Conservation (phyloP, 345 rosid genomes). For the Pistacia integerrima region DNA sequence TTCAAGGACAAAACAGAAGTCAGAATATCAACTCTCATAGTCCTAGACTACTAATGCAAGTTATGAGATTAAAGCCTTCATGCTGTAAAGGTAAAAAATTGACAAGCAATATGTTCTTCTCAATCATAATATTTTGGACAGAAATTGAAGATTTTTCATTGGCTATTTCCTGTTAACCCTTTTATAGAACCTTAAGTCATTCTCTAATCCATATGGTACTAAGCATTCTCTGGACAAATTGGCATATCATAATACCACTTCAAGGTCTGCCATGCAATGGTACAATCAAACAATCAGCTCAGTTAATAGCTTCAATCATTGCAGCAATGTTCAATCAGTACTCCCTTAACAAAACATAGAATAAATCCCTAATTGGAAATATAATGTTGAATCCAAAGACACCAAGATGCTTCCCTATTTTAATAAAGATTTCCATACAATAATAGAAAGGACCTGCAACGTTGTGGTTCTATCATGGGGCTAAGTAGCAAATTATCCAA, state of each 20-base stretch:
- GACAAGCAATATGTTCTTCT: not conserved
- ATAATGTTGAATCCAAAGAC: not conserved
- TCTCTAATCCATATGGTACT: not conserved
- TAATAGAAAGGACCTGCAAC: not conserved
- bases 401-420: not conserved
- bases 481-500: not conserved
- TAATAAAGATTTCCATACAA: conserved; percentile 2
- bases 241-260: not conserved
- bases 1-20: not conserved
- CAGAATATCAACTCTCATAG: not conserved
- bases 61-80: not conserved
- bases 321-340: not conserved
- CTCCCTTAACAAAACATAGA: not conserved
- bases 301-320: not conserved
- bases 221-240: not conserved
- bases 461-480: not conserved
- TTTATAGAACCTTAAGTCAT: not conserved
- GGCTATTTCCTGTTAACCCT: not conserved
- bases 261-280: not conserved
- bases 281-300: not conserved
- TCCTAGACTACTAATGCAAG: not conserved
- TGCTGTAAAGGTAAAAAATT: not conserved
- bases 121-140: not conserved
- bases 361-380: not conserved
- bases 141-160: not conserved